Conservation (phyloP, 2,329 filamentous ascomycete genomes). For the Cladosporium oxysporum region DNA sequence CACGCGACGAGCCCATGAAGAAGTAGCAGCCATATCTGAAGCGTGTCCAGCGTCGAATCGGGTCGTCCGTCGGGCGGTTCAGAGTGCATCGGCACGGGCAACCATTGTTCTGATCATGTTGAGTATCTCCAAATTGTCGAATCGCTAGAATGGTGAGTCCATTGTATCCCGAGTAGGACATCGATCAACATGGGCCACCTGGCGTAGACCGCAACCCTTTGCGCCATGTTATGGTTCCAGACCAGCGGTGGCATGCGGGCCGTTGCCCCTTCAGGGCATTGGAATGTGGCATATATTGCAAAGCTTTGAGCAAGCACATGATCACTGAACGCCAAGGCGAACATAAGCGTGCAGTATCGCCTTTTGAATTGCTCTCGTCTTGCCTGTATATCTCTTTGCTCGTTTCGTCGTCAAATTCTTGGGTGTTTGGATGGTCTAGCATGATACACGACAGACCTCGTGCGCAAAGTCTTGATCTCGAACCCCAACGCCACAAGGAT, state of each 20-base stretch:
- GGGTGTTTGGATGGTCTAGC: neutral
- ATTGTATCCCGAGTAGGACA: neutral
- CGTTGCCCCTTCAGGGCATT: constrained; percentile 39
- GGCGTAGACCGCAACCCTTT: neutral
- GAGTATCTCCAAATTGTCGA: neutral
- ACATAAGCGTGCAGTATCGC: neutral
- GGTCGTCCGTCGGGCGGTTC: neutral
- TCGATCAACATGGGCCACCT: neutral
- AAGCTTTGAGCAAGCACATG: constrained; percentile 12
- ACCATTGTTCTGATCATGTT: neutral
- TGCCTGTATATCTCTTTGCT: neutral
- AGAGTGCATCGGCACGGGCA: neutral
- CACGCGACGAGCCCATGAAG: constrained; percentile 5
- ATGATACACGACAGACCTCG: neutral
- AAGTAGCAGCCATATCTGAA: neutral
- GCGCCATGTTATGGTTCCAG: constrained; percentile 33
- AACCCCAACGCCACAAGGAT: neutral
- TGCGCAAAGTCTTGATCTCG: neutral
- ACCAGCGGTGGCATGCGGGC: constrained; percentile 32
- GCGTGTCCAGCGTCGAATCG: neutral
- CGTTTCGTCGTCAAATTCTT: neutral
- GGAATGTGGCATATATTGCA: constrained; percentile 38
- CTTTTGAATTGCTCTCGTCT: neutral
- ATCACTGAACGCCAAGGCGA: neutral
- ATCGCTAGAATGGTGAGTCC: neutral